phyloP scores from a whole-genome alignment of 305 asterid genomes.

The Fraxinus paxiana region DNA sequence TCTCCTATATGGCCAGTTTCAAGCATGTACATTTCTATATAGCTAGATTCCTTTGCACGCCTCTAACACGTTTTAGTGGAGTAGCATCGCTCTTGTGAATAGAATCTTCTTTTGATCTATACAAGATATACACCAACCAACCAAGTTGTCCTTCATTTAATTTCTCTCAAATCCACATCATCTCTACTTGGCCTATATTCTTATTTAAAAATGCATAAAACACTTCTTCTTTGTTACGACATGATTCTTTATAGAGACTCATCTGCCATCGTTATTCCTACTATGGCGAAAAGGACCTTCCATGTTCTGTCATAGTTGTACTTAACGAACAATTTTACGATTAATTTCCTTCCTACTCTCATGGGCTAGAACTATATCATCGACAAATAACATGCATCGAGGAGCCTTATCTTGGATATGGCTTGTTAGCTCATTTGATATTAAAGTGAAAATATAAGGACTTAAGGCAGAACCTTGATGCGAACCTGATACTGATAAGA shows the following conservation, averaged over 20 bases:
- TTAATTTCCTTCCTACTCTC: background rate
- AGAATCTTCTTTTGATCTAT: background rate
- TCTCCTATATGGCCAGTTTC: background rate
- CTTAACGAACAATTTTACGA: background rate
- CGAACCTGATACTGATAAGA: background rate
- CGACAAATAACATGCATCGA: background rate
- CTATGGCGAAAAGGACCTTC: background rate
- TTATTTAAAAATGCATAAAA: background rate
- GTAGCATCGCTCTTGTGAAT: background rate
- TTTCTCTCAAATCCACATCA: background rate
- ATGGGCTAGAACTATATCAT: background rate
- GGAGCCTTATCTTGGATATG: background rate
- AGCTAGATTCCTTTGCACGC: background rate
- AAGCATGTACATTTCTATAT: background rate
- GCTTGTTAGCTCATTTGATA: background rate
- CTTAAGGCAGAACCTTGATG: background rate
- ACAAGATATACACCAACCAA: background rate
- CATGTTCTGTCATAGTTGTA: background rate
- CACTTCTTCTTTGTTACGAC: background rate
- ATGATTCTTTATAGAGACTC: background rate
- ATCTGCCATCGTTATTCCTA: background rate
- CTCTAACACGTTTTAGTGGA: background rate
- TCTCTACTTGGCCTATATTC: background rate
- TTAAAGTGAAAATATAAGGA: background rate
- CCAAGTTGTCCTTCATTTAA: background rate